phyloP scores from a whole-genome alignment of 2,329 filamentous ascomycete genomes.

The Fusarium succisae region DNA sequence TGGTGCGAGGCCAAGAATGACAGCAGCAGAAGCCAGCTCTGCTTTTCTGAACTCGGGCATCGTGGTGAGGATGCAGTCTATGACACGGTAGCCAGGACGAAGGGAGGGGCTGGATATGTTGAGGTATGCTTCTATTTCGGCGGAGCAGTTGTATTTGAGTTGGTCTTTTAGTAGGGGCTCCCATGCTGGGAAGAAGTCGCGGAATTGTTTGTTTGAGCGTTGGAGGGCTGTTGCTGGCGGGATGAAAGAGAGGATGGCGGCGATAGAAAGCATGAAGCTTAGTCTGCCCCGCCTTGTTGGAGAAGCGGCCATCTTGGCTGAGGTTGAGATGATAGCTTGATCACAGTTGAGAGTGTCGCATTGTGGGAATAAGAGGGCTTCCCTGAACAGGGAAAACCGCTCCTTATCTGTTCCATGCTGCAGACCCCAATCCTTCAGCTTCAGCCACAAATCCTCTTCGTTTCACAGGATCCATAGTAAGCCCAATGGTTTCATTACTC shows the following conservation, averaged over 20 bases:
- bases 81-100: conserved; percentile 11
- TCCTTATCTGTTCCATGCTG: not conserved
- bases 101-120: not conserved
- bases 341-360: not conserved
- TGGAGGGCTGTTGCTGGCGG: not conserved
- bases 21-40: conserved; percentile 33
- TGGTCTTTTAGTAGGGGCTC: not conserved
- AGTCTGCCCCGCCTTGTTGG: not conserved
- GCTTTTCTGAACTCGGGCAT: conserved; percentile 39
- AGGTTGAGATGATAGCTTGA: not conserved
- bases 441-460: not conserved
- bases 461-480: not conserved
- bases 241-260: not conserved
- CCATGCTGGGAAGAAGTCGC: conserved; percentile 36
- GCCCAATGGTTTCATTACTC: too few relatives aligned
- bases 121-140: not conserved
- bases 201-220: conserved; percentile 18
- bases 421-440: not conserved
- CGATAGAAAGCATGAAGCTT: not conserved
- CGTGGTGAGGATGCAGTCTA: conserved; percentile 29
- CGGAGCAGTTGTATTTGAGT: not conserved
- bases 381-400: not conserved
- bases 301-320: not conserved
- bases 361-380: not conserved
- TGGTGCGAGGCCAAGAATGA: conserved; percentile 36